Evolutionary conservation across 257 asterid species (phyloP).

Genomic region (Primulina tabacum): DNA sequence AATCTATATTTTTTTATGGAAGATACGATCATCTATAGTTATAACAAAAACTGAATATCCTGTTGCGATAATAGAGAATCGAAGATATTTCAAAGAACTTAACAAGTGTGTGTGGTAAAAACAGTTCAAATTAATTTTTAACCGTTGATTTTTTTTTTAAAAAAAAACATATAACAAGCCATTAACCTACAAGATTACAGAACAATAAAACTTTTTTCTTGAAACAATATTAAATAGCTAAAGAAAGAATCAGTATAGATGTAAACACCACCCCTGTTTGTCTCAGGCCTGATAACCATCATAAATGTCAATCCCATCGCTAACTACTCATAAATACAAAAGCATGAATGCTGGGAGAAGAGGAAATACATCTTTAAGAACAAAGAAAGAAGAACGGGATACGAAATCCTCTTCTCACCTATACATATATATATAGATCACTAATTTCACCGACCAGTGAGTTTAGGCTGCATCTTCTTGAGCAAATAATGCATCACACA

Average conservation of each 20-base stretch:
- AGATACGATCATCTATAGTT: too few relatives aligned
- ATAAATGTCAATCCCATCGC: slow-evolving; percentile 28
- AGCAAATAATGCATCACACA: slow-evolving; percentile 6
- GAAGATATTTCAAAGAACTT: too few relatives aligned
- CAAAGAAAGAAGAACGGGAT: neutral
- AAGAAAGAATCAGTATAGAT: slow-evolving; percentile 16
- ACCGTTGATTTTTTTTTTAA: too few relatives aligned
- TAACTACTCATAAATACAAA: slow-evolving; percentile 27
- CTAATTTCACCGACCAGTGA: slow-evolving; percentile 19
- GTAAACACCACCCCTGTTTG: slow-evolving; percentile 24
- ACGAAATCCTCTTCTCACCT: slow-evolving; percentile 19
- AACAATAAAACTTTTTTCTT: neutral
- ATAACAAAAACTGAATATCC: too few relatives aligned
- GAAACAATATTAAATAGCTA: neutral
- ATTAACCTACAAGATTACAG: neutral
- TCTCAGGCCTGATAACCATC: slow-evolving; percentile 15
- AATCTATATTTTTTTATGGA: too few relatives aligned
- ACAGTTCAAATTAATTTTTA: too few relatives aligned
- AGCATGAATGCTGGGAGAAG: slow-evolving; percentile 17
- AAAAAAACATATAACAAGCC: neutral
- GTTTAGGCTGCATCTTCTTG: slow-evolving; percentile 19
- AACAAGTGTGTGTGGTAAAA: too few relatives aligned
- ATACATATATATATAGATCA: slow-evolving; percentile 18
- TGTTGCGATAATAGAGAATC: too few relatives aligned
- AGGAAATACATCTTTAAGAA: slow-evolving; percentile 14